Base-by-base conservation (phyloP, 176 grass and related monocot genomes). In the Luzula sylvatica region DNA sequence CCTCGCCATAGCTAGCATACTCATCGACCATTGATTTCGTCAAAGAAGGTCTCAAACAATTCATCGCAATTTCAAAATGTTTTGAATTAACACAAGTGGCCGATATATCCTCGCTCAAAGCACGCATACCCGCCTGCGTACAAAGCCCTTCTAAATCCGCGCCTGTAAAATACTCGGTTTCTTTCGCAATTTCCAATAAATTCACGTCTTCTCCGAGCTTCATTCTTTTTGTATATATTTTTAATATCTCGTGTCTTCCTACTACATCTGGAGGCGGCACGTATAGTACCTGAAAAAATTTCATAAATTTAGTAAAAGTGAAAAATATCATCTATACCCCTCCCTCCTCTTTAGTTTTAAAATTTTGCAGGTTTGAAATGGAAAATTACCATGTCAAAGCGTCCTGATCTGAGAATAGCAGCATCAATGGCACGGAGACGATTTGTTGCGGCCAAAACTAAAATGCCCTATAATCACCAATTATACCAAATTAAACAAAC, bases 401-500 rank as follows among this genome's bases (percentile, higher is more conserved):
- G 77, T 14, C 80, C 83, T 65, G 80, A 77, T 9, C 71, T 83
- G 35, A 88, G 52, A 72, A 96, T 77, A 74, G 84, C 90, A 52
- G 71, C 83, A 86, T 95, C 90, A 51, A 95, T 82, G 40, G 80
- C 73, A 59, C 75, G 76, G 3, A 67, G 80, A 21, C 74, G 76
- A 79, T 95, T 96, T 23, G 80, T 96, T 58, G 90, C 74, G 65
- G 81, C 77, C 68, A 89, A 77, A 47, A 86, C 83, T 61, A 95
- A 82, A 66, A 89, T 96, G 41, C 90, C 84, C 84, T 96, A 18
- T 28, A 55, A 1, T n/a, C n/a, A n/a, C n/a, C n/a, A 47, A 50
- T 55, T 49, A 16, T 58, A 53, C 9, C 5, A 2, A 52, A 30
- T 27, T 39, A 72, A 35, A 69, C 38, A 50, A 39, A 17, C 1